phyloP scores from a whole-genome alignment of 495 filamentous ascomycete genomes.

The Penicillium longicatenatum region DNA sequence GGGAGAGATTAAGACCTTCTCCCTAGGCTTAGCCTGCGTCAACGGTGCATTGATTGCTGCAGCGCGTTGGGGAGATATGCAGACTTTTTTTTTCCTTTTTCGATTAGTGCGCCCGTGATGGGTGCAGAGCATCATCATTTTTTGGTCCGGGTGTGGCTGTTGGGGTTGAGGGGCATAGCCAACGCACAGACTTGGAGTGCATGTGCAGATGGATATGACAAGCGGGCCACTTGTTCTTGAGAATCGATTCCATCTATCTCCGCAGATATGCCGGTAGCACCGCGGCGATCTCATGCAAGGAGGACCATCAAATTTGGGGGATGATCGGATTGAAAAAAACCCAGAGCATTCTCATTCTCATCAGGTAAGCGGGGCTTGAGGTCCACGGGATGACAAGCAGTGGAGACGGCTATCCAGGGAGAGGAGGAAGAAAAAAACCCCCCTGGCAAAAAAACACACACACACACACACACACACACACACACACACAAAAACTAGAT shows the following conservation, averaged over 20 bases:
- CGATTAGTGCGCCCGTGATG: not conserved
- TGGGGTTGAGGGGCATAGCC: slow-evolving; percentile 4
- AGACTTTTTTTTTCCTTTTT: not conserved
- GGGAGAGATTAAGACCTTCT: not conserved
- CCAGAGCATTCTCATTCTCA: not conserved
- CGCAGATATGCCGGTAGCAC: slow-evolving; percentile 12
- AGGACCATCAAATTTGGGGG: not conserved
- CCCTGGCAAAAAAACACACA: not conserved
- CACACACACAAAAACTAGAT: not conserved
- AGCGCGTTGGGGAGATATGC: not conserved
- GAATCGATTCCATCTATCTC: slow-evolving; percentile 13
- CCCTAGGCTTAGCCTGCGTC: slow-evolving; percentile 6
- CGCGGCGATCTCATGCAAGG: slow-evolving; percentile 25
- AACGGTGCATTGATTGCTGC: not conserved
- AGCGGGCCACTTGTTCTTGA: slow-evolving; percentile 13
- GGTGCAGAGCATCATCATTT: not conserved
- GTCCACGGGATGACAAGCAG: slow-evolving; percentile 3
- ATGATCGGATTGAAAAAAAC: not conserved
- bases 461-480: not conserved
- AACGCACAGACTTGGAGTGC: slow-evolving; percentile 10
- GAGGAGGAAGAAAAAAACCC: slow-evolving; percentile 1
- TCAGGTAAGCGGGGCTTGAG: slow-evolving; percentile 4
- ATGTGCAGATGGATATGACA: slow-evolving; percentile 25
- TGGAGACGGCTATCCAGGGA: not conserved
- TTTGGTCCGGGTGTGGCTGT: slow-evolving; percentile 2